A percentile compares a stretch with the other conserved stretches of the same genome.
These are phyloP conservation scores for Globisporangium middletonii DNA, from an alignment of 352 stramenopile species.

Conservation along the genomic window DNA sequence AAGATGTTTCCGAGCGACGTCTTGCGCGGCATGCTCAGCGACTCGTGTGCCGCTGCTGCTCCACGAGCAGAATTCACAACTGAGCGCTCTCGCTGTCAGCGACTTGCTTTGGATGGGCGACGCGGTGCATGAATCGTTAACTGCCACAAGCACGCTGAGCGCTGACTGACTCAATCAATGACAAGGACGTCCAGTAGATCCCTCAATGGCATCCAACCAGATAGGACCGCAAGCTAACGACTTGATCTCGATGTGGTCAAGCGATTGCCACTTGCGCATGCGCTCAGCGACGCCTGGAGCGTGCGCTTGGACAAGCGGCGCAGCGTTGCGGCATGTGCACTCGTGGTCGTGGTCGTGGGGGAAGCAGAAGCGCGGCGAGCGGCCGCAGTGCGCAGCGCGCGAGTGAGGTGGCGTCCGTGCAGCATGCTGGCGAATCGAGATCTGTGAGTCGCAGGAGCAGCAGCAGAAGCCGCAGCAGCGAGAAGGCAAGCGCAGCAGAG, in stretches of 20 bases:
- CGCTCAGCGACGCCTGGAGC: constrained; percentile 9
- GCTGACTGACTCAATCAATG: too few species aligned
- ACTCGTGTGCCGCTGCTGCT: constrained; percentile 1
- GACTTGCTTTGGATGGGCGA: neutral
- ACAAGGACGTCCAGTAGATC: too few species aligned
- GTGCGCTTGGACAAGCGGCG: constrained; percentile 6
- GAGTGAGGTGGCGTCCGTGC: constrained; percentile 34
- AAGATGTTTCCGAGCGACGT: constrained; percentile 35
- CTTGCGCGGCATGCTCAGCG: constrained; percentile 15
- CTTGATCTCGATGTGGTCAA: neutral
- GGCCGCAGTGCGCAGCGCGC: constrained; percentile 27
- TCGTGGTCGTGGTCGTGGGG: neutral
- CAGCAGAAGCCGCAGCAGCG: too few species aligned
- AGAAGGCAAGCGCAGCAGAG: too few species aligned
- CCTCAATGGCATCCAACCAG: too few species aligned
- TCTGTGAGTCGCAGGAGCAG: constrained; percentile 12
- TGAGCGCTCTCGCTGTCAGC: neutral
- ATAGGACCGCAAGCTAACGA: too few species aligned
- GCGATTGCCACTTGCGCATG: constrained; percentile 5
- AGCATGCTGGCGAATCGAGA: constrained; percentile 33
- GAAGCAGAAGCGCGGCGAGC: constrained; percentile 9
- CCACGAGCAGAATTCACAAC: constrained; percentile 5
- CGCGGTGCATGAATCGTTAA: too few species aligned
- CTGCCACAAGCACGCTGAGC: too few species aligned
- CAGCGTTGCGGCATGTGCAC: neutral